Percentiles rank a stretch among this genome's conserved stretches.
These are phyloP conservation scores for Elsinoe australis DNA, from an alignment of 2,329 filamentous ascomycete species.

Conservation along the genomic window DNA sequence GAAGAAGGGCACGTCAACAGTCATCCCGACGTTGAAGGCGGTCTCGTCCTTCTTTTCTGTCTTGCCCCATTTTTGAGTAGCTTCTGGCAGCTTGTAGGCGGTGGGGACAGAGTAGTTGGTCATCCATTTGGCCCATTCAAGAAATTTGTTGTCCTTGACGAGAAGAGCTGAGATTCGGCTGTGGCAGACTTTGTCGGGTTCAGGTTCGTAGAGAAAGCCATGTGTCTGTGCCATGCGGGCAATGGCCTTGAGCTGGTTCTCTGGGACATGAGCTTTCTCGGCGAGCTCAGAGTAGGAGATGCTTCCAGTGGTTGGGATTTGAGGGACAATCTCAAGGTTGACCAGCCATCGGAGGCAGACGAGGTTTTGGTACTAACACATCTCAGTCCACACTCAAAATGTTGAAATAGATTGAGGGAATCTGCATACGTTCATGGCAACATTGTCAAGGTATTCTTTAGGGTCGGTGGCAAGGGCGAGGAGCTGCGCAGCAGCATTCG, in stretches of 20 bases:
- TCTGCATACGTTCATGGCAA: conserved; percentile 20
- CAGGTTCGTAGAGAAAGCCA: conserved; percentile 21
- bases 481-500: conserved; percentile 21
- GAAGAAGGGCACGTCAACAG: conserved; percentile 22
- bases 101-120: conserved; percentile 22
- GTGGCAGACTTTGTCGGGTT: conserved; percentile 20
- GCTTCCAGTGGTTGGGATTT: conserved; percentile 18
- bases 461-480: conserved; percentile 21
- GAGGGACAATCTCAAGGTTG: conserved; percentile 19
- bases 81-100: conserved; percentile 21
- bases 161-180: conserved; percentile 20
- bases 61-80: conserved; percentile 23
- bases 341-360: conserved; percentile 23
- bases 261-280: conserved; percentile 17
- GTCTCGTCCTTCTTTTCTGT: conserved; percentile 23
- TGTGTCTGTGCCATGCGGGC: conserved; percentile 22
- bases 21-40: conserved; percentile 22
- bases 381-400: conserved; percentile 2
- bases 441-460: conserved; percentile 22
- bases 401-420: not conserved
- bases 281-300: conserved; percentile 15
- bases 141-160: conserved; percentile 19
- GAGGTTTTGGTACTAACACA: conserved; percentile 21
- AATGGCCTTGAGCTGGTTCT: conserved; percentile 21
- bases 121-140: conserved; percentile 22